Conservation (phyloP, 1,284 basidiomycete species). For the Puccinia coronata region DNA sequence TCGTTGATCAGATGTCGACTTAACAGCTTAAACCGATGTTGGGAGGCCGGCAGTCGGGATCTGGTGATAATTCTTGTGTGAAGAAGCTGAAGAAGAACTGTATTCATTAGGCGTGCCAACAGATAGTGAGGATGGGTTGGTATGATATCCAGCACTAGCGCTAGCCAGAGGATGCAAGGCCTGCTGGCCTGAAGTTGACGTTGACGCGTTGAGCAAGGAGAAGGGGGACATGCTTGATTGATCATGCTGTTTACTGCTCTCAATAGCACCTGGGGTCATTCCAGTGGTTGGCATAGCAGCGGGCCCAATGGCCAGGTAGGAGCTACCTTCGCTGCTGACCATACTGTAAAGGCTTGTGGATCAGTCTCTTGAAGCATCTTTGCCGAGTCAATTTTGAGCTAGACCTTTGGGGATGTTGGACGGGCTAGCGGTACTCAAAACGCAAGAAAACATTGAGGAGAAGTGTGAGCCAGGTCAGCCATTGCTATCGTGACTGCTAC, state of each 20-base stretch:
- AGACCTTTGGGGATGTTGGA: neutral
- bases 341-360: constrained; percentile 27
- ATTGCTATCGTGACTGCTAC: constrained; percentile 40
- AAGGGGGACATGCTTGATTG: constrained; percentile 43
- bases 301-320: neutral
- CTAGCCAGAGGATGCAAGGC: neutral
- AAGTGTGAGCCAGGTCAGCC: constrained; percentile 29
- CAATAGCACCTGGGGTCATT: neutral
- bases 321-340: constrained; percentile 33
- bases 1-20: constrained; percentile 33
- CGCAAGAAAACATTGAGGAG: constrained; percentile 24
- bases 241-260: constrained; percentile 36
- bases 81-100: constrained; percentile 28
- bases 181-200: neutral
- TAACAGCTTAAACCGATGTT: neutral
- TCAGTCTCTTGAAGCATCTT: constrained; percentile 1
- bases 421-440: constrained; percentile 26
- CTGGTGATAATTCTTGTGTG: neutral
- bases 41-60: neutral
- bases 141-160: constrained; percentile 16
- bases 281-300: constrained; percentile 1
- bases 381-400: neutral
- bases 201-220: constrained; percentile 20
- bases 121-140: constrained; percentile 26
- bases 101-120: constrained; percentile 1